Evolutionary conservation across 2,329 filamentous ascomycete species (phyloP).

Genomic region (Cladosporium sp.): DNA sequence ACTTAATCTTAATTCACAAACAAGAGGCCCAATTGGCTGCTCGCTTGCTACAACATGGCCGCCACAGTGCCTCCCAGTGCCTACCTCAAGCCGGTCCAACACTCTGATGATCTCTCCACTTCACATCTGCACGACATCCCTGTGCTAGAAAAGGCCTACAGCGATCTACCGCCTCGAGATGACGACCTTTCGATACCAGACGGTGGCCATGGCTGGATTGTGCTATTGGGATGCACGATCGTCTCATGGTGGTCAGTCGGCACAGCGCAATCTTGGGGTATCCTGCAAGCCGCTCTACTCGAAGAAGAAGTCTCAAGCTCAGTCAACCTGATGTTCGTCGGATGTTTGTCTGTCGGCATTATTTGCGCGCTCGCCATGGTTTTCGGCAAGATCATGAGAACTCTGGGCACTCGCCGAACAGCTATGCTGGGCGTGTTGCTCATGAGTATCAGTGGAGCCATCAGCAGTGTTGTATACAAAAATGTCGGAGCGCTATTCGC

Average conservation of each 20-base stretch:
- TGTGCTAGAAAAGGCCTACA: constrained; percentile 6
- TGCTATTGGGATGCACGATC: constrained; percentile 21
- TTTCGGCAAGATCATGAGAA: constrained; percentile 54
- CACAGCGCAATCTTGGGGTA: constrained; percentile 61
- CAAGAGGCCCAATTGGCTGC: background rate
- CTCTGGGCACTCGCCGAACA: constrained; percentile 52
- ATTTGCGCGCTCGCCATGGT: constrained; percentile 56
- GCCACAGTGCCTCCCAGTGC: background rate
- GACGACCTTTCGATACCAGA: constrained; percentile 18
- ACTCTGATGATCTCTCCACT: background rate
- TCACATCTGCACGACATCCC: constrained; percentile 10
- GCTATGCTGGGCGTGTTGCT: constrained; percentile 54
- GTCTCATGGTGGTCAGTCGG: constrained; percentile 47
- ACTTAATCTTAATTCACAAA: constrained; percentile 1
- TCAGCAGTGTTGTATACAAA: constrained; percentile 50
- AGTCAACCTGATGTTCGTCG: constrained; percentile 61
- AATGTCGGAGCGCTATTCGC: constrained; percentile 53
- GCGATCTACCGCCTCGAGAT: background rate
- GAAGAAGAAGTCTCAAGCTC: constrained; percentile 51
- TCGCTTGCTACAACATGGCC: background rate
- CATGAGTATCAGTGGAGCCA: constrained; percentile 53
- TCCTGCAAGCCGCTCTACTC: constrained; percentile 61
- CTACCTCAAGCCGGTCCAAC: background rate
- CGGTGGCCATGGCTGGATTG: constrained; percentile 14
- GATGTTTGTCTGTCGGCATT: constrained; percentile 54